Evolutionary conservation across 2,329 filamentous ascomycete species (phyloP).

Genomic region (Gaeumannomyces tritici): DNA sequence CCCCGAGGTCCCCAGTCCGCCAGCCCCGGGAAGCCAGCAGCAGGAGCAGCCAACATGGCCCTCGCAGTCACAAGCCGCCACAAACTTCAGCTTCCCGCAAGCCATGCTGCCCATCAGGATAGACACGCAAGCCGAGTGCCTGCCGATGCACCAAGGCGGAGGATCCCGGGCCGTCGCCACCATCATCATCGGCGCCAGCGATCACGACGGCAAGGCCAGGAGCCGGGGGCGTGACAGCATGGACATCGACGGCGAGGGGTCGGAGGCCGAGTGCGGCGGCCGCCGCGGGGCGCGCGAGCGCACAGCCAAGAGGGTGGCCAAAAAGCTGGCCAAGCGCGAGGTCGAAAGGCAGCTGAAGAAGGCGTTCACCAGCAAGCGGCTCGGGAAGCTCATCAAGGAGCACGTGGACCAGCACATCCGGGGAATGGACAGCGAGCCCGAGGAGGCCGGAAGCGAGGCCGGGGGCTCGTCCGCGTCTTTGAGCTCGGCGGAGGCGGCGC

Average conservation of each 20-base stretch:
- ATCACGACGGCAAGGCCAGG: neutral
- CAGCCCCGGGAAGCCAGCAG: neutral
- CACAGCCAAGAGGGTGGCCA: neutral
- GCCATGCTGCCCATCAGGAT: neutral
- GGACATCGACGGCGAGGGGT: neutral
- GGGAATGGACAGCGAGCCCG: neutral
- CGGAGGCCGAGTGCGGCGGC: neutral
- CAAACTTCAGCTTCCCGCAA: neutral
- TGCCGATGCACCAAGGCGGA: neutral
- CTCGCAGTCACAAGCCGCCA: neutral
- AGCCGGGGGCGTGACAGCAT: neutral
- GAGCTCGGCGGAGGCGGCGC: neutral
- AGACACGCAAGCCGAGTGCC: neutral
- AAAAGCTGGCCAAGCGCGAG: neutral
- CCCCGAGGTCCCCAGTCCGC: no score
- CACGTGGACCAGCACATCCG: neutral
- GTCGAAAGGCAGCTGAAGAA: neutral
- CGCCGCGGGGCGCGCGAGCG: neutral
- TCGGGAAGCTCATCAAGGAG: neutral
- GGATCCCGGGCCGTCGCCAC: neutral
- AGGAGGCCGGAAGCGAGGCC: neutral
- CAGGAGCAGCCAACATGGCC: neutral
- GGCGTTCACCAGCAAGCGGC: neutral
- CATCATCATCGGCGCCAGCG: neutral
- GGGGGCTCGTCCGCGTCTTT: neutral